Evolutionary conservation across 352 stramenopile species (phyloP).

Genomic region (Phytopythium helicoides): DNA sequence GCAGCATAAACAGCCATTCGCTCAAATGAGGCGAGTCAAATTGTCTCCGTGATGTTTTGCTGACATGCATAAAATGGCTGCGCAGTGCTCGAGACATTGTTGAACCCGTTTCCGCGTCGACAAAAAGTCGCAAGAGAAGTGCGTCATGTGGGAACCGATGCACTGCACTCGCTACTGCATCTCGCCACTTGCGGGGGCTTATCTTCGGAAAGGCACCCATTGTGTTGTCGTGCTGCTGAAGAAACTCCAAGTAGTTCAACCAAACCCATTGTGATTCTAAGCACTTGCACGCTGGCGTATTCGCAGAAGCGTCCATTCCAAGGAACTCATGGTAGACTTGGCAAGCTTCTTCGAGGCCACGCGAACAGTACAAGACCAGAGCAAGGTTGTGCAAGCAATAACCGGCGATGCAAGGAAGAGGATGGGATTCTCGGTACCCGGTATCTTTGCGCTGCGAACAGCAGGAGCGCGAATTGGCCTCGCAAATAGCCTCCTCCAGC

Average conservation of each 20-base stretch:
- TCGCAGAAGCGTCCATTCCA: neutral
- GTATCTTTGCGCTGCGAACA: neutral
- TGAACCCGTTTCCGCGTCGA: slow-evolving; percentile 67
- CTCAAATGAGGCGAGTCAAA: slow-evolving; percentile 59
- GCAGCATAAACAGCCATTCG: slow-evolving; percentile 75
- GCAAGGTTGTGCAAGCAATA: slow-evolving; percentile 70
- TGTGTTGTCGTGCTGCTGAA: slow-evolving; percentile 48
- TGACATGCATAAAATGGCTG: slow-evolving; percentile 47
- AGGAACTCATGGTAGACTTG: slow-evolving; percentile 37
- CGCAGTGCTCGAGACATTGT: slow-evolving; percentile 73
- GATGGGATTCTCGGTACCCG: neutral
- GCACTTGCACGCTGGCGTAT: slow-evolving; percentile 19
- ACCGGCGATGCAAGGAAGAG: slow-evolving; percentile 10
- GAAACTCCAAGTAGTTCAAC: slow-evolving; percentile 49
- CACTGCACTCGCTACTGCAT: slow-evolving; percentile 32
- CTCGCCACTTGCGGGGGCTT: slow-evolving; percentile 55
- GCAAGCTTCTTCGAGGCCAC: slow-evolving; percentile 49
- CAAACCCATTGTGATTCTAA: slow-evolving; percentile 22
- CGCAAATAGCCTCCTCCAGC: slow-evolving; percentile 1
- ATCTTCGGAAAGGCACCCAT: slow-evolving; percentile 27
- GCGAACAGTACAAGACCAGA: slow-evolving; percentile 43
- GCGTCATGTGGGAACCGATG: slow-evolving; percentile 36
- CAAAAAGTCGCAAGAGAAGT: slow-evolving; percentile 66
- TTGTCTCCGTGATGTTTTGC: slow-evolving; percentile 43
- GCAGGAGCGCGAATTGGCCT: neutral